Evolutionary conservation across 768 basidiomycete genomes (phyloP), one percentile per base, ranked within the genome.

Genomic region (Boletus rubropictus): DNA sequence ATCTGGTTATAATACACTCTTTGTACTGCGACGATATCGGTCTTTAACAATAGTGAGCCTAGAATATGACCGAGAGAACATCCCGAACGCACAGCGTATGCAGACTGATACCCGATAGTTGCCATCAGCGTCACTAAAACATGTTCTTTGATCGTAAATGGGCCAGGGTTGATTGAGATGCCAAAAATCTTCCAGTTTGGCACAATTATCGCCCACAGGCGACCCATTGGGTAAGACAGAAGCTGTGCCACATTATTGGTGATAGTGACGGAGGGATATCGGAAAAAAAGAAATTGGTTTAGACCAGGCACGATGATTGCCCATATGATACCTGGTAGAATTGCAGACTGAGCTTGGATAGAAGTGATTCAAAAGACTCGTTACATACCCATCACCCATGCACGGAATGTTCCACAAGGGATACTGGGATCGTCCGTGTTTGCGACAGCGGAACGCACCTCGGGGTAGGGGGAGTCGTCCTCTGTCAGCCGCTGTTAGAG

Each of bases 401-500:
- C 74, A 45, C 81, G 78, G 31, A 89, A 39, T 22, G 82, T 77
- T 20, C 73, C 71, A 11, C 72, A 75, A 11, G 83, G 83, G 72
- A 86, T 85, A 32, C 67, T 65, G 2, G 73, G 74, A 57, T 87
- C 85, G 54, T 87, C 85, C 1, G 77, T 81, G 62, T 84, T 86
- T 21, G 82, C 80, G 12, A 87, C 85, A 11, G 86, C 84, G 3
- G 84, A 81, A 41, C 86, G 79, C 20, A 88, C 86, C 65, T 90
- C 89, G 20, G 86, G 85, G 61, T 91, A 91, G 2, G 89, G 89
- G 20, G 86, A 88, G 61, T 89, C 88, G 56, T 90, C 84, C 62
- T 77, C 76, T 71, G 54, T 7, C 20, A 15, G 9, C 3, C 7
- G 2, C 11, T 6, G 31, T 59, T 24, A 53, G 53, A 31, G 48